These are phyloP conservation scores for Vaccinium corymbosum DNA, from an alignment of 148 eudicot genomes.

Conservation along the genomic window DNA sequence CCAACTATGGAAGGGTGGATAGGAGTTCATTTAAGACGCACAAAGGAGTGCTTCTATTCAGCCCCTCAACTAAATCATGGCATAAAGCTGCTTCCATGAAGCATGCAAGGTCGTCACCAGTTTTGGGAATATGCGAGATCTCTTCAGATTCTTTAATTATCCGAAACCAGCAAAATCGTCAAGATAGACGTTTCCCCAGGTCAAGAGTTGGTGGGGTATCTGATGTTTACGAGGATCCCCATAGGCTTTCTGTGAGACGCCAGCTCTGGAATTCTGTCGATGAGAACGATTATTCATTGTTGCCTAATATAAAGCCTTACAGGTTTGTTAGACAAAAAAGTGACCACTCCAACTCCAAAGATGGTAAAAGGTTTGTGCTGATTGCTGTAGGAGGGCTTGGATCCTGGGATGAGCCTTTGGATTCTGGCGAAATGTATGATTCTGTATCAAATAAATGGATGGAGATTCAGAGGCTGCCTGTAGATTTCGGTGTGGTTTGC, in stretches of 20 bases:
- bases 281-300: constrained; percentile 41
- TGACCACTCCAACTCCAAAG: constrained; percentile 40
- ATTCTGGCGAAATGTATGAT: constrained; percentile 83
- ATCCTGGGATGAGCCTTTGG: constrained; percentile 88
- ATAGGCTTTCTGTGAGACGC: constrained; percentile 83
- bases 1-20: constrained; percentile 76
- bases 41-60: constrained; percentile 71
- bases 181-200: constrained; percentile 63
- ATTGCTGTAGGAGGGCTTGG: constrained; percentile 91
- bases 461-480: constrained; percentile 77
- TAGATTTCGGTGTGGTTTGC: constrained; percentile 78
- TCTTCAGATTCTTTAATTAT: constrained; percentile 43
- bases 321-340: constrained; percentile 52
- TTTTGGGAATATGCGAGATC: constrained; percentile 75
- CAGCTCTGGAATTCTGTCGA: constrained; percentile 57
- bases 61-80: constrained; percentile 71
- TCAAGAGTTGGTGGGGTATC: constrained; percentile 76
- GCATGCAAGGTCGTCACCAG: constrained; percentile 72
- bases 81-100: constrained; percentile 82
- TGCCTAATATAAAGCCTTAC: constrained; percentile 38
- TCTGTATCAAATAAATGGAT: constrained; percentile 81
- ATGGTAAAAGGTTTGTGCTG: constrained; percentile 54
- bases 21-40: constrained; percentile 85
- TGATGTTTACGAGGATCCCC: constrained; percentile 95
- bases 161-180: constrained; percentile 54